A percentile compares a stretch with the other conserved stretches of the same genome.
phyloP scores from a whole-genome alignment of 1,284 basidiomycete genomes.

The Austroboletus rostrupii region DNA sequence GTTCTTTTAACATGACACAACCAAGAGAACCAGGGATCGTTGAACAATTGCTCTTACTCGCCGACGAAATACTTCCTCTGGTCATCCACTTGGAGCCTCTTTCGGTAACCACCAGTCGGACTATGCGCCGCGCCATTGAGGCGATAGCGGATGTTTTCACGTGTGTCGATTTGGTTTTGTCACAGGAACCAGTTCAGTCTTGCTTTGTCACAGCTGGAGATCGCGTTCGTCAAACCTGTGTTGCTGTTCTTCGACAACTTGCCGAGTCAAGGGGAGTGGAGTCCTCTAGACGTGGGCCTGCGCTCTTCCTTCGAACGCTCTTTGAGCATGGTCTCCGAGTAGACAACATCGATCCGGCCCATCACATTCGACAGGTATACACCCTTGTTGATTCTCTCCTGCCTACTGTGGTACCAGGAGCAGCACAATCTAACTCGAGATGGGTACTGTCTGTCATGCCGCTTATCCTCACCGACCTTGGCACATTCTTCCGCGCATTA shows the following conservation, averaged over 20 bases:
- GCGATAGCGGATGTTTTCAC: conserved; percentile 53
- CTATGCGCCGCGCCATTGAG: conserved; percentile 40
- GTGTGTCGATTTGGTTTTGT: conserved; percentile 44
- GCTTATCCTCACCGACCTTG: conserved; percentile 49
- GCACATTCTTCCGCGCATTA: conserved; percentile 51
- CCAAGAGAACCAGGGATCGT: conserved; percentile 40
- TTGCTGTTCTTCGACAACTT: conserved; percentile 44
- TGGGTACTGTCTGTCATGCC: conserved; percentile 61
- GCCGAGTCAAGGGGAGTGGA: conserved; percentile 35
- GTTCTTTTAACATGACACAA: conserved; percentile 36
- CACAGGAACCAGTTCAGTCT: conserved; percentile 30
- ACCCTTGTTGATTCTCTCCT: conserved; percentile 55
- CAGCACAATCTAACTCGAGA: conserved; percentile 29
- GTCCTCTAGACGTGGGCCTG: conserved; percentile 37
- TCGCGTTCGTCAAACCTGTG: conserved; percentile 44
- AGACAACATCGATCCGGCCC: conserved; percentile 47
- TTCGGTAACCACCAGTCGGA: conserved; percentile 48
- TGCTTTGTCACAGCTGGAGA: conserved; percentile 11
- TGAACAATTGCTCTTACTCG: conserved; percentile 51
- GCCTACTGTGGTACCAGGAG: conserved; percentile 32
- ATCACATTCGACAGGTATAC: conserved; percentile 53
- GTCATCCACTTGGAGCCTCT: conserved; percentile 42
- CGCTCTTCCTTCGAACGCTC: conserved; percentile 50
- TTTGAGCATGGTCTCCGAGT: conserved; percentile 43
- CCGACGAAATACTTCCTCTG: conserved; percentile 51